A percentile compares a stretch with the other conserved stretches of the same genome.
These are phyloP conservation scores for Cardiospermum halicacabum DNA, from an alignment of 345 rosid genomes.

Conservation along the genomic window DNA sequence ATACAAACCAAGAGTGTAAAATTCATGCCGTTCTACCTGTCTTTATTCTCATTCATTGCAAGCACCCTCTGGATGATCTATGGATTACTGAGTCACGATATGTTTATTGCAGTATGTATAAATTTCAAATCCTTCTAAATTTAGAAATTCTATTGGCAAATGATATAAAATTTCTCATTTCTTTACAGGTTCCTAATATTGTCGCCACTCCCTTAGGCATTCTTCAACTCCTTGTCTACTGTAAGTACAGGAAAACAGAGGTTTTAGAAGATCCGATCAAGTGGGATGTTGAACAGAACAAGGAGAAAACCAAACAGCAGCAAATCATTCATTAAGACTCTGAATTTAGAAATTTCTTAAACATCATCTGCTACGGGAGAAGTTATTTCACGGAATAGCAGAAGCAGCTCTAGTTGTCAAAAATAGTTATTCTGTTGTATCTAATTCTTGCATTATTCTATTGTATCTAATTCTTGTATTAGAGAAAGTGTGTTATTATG, in stretches of 20 bases:
- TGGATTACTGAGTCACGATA: conserved; percentile 70
- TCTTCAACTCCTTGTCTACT: conserved; percentile 59
- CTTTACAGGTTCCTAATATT: conserved; percentile 67
- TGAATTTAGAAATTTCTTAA: too few species aligned
- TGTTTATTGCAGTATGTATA: conserved; percentile 63
- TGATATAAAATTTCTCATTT: neutral
- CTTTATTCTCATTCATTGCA: conserved; percentile 70
- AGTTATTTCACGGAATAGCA: too few species aligned
- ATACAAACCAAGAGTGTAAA: conserved; percentile 75
- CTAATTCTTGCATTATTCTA: too few species aligned
- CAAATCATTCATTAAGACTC: too few species aligned
- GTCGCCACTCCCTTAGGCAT: conserved; percentile 64
- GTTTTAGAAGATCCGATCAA: conserved; percentile 36
- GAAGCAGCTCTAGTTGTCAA: too few species aligned
- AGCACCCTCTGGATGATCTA: conserved; percentile 68
- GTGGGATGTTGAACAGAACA: conserved; percentile 46
- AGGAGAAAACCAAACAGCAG: conserved; percentile 29
- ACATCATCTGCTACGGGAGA: too few species aligned
- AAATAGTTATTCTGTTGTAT: too few species aligned
- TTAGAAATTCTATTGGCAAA: neutral
- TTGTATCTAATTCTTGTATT: too few species aligned
- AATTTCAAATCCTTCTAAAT: neutral
- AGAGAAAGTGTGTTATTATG: too few species aligned
- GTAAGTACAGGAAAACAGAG: conserved; percentile 54
- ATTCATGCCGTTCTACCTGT: conserved; percentile 84